phyloP scores from a whole-genome alignment of 148 eudicot genomes.

The Fallopia convolvulus region DNA sequence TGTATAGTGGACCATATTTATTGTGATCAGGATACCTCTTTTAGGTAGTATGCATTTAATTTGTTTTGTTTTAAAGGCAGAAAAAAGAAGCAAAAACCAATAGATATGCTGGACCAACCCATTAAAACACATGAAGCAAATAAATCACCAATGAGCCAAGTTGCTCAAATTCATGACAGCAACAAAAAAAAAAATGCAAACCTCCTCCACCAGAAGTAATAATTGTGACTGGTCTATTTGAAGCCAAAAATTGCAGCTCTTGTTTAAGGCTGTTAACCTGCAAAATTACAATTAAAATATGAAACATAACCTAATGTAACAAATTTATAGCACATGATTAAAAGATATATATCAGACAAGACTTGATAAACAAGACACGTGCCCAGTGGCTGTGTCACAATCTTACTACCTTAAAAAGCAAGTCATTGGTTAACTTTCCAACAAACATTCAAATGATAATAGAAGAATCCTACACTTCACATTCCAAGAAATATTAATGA shows the following conservation, averaged over 20 bases:
- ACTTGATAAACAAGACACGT: not conserved
- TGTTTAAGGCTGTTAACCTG: slow-evolving; percentile 81
- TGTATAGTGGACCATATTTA: not conserved
- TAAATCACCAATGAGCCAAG: not conserved
- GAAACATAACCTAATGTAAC: not conserved
- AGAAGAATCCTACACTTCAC: not conserved
- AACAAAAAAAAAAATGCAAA: slow-evolving; percentile 6
- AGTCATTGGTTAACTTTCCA: not conserved
- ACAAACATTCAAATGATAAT: not conserved
- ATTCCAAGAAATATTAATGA: not conserved
- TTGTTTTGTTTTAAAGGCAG: not conserved
- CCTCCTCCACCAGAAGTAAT: slow-evolving; percentile 85
- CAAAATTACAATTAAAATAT: slow-evolving; percentile 9
- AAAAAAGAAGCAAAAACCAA: not conserved
- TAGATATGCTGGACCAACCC: not conserved
- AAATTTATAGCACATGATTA: not conserved
- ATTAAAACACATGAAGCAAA: not conserved
- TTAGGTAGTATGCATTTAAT: not conserved
- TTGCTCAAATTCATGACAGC: slow-evolving; percentile 1
- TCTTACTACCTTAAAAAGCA: not conserved
- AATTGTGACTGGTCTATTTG: slow-evolving; percentile 65
- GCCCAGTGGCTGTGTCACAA: not conserved
- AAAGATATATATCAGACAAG: not conserved
- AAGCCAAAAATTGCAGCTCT: slow-evolving; percentile 73
- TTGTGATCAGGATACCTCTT: not conserved